phyloP scores from a whole-genome alignment of 2,329 filamentous ascomycete species.

The Stachybotrys chlorohalonatus region DNA sequence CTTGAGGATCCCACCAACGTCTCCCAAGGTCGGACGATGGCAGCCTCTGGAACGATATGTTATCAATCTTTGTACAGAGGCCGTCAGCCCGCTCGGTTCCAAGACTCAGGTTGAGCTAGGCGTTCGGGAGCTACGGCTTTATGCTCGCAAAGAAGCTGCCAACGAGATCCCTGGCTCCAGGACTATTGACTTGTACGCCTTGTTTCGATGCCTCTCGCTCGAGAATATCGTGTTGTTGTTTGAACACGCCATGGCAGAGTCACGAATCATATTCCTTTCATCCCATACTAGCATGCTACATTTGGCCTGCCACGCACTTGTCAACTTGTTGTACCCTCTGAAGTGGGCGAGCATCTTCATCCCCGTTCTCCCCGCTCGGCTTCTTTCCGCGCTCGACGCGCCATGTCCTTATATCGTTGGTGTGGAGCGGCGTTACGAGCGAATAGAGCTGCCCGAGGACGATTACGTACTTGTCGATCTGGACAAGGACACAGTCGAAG shows the following conservation, averaged over 20 bases:
- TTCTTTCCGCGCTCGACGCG: conserved; percentile 85
- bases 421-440: conserved; percentile 85
- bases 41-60: conserved; percentile 95
- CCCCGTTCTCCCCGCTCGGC: conserved; percentile 75
- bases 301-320: conserved; percentile 79
- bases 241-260: conserved; percentile 88
- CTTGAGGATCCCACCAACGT: conserved; percentile 75
- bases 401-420: conserved; percentile 97
- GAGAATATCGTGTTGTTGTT: conserved; percentile 89
- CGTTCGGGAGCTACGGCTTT: conserved; percentile 81
- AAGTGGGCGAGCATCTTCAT: conserved; percentile 95
- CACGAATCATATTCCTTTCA: conserved; percentile 90
- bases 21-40: conserved; percentile 86
- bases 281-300: conserved; percentile 96
- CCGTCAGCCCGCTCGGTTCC: conserved; percentile 82
- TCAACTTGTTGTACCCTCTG: conserved; percentile 78
- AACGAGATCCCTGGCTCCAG: conserved; percentile 92
- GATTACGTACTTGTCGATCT: conserved; percentile 94
- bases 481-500: conserved; percentile 83
- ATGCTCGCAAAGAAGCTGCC: conserved; percentile 81
- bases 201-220: conserved; percentile 83
- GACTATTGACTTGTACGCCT: conserved; percentile 83
- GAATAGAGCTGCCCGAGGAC: conserved; percentile 79
- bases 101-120: conserved; percentile 93
- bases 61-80: conserved; percentile 92